These are phyloP conservation scores for Aspergillus intermedius DNA, from an alignment of 2,329 filamentous ascomycete genomes.

Conservation along the genomic window DNA sequence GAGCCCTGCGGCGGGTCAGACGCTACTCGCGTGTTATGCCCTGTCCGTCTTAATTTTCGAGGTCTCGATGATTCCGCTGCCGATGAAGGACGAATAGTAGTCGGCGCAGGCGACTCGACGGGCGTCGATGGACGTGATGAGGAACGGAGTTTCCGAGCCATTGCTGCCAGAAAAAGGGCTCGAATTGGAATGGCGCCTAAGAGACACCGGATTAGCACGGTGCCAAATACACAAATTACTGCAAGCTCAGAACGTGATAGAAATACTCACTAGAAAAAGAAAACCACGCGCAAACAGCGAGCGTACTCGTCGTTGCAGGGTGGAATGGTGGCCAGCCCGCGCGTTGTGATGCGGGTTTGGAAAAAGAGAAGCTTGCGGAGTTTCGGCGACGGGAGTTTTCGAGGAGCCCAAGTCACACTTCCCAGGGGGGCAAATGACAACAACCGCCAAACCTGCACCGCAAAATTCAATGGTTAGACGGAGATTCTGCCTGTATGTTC, in stretches of 20 bases:
- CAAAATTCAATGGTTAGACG: slow-evolving; percentile 5
- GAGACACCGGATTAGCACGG: slow-evolving; percentile 16
- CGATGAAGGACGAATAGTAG: slow-evolving; percentile 13
- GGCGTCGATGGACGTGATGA: slow-evolving; percentile 30
- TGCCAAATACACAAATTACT: slow-evolving; percentile 3
- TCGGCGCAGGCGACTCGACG: slow-evolving; percentile 13
- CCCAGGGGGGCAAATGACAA: slow-evolving; percentile 16
- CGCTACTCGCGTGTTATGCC: slow-evolving; percentile 19
- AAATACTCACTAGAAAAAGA: slow-evolving; percentile 17
- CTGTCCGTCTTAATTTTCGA: slow-evolving; percentile 28
- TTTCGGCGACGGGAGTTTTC: slow-evolving; percentile 20
- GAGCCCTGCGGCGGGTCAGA: slow-evolving; percentile 16
- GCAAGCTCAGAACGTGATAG: neutral
- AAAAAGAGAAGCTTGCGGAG: slow-evolving; percentile 22
- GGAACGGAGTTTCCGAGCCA: slow-evolving; percentile 32
- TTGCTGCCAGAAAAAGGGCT: slow-evolving; percentile 17
- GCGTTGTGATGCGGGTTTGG: slow-evolving; percentile 23
- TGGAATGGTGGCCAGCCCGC: slow-evolving; percentile 26
- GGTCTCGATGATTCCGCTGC: slow-evolving; percentile 24
- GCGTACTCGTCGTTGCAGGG: slow-evolving; percentile 25
- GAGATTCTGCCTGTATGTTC: neutral
- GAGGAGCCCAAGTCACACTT: slow-evolving; percentile 20
- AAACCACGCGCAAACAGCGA: slow-evolving; percentile 20
- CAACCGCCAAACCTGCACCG: slow-evolving; percentile 12
- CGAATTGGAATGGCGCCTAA: slow-evolving; percentile 12